Percentiles rank a stretch among this genome's conserved stretches.
Evolutionary conservation across 2,329 filamentous ascomycete genomes (phyloP).

Genomic region (Epichloe festucae): DNA sequence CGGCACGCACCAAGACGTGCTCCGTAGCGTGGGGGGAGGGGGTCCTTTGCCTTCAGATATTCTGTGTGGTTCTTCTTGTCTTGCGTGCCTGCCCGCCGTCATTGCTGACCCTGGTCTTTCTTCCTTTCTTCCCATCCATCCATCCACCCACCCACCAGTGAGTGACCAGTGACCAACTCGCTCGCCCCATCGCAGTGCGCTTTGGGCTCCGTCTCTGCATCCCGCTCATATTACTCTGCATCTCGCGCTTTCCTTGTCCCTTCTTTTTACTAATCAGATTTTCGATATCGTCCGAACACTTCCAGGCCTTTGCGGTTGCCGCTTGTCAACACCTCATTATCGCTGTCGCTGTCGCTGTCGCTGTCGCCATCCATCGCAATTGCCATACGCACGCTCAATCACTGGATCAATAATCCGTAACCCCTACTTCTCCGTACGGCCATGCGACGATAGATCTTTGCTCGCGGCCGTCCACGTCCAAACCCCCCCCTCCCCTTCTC

Average conservation of each 20-base stretch:
- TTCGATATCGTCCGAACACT: neutral
- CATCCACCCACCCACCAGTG: neutral
- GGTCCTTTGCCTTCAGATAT: no score
- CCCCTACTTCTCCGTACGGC: neutral
- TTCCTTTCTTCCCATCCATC: neutral
- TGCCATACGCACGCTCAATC: neutral
- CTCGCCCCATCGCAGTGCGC: neutral
- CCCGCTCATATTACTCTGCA: neutral
- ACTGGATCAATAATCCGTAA: neutral
- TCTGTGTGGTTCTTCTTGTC: neutral
- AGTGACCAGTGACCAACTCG: neutral
- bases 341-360: neutral
- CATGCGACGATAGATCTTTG: constrained; percentile 9
- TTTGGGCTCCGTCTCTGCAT: neutral
- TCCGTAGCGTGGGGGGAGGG: no score
- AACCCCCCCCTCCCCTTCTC: neutral
- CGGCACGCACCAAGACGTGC: neutral
- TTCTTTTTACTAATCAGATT: neutral
- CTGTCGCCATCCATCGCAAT: neutral
- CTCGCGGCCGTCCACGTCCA: constrained; percentile 4
- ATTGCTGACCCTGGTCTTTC: neutral
- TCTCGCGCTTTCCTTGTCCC: neutral
- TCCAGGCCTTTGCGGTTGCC: neutral
- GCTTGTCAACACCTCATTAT: neutral
- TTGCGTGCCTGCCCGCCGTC: neutral